These are phyloP conservation scores for Aspergillus ellipticus DNA, from an alignment of 495 filamentous ascomycete species.

Conservation along the genomic window DNA sequence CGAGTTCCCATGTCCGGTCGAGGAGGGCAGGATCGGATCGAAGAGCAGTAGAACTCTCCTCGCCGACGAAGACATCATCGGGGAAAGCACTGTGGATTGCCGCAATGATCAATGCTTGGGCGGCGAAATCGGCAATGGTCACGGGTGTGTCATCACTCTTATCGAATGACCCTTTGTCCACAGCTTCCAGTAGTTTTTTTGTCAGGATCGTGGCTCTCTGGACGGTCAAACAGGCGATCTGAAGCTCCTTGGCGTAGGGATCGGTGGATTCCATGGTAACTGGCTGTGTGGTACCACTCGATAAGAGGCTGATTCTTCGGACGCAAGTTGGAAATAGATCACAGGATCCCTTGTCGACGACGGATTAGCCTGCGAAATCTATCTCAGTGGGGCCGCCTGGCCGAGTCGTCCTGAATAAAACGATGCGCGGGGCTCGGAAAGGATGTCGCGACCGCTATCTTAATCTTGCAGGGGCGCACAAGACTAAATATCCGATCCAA, in stretches of 20 bases:
- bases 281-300: neutral
- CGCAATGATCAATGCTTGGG: slow-evolving; percentile 59
- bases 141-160: slow-evolving; percentile 61
- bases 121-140: slow-evolving; percentile 65
- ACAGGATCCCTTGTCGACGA: neutral
- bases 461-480: neutral
- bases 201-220: slow-evolving; percentile 53
- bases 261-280: slow-evolving; percentile 18
- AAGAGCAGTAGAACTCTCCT: slow-evolving; percentile 57
- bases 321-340: neutral
- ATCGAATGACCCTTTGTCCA: slow-evolving; percentile 46
- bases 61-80: slow-evolving; percentile 55
- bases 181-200: slow-evolving; percentile 43
- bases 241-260: slow-evolving; percentile 44
- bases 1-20: slow-evolving; percentile 50
- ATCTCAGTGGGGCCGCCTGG: neutral
- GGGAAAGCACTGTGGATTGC: slow-evolving; percentile 54
- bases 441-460: neutral
- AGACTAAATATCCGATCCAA: neutral
- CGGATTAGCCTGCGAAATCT: neutral
- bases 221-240: slow-evolving; percentile 49
- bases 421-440: neutral
- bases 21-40: slow-evolving; percentile 45
- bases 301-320: neutral
- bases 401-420: neutral